Evolutionary conservation across 1,139 yeast genomes (phyloP).

Genomic region (Yamadazyma atmosphaerica): DNA sequence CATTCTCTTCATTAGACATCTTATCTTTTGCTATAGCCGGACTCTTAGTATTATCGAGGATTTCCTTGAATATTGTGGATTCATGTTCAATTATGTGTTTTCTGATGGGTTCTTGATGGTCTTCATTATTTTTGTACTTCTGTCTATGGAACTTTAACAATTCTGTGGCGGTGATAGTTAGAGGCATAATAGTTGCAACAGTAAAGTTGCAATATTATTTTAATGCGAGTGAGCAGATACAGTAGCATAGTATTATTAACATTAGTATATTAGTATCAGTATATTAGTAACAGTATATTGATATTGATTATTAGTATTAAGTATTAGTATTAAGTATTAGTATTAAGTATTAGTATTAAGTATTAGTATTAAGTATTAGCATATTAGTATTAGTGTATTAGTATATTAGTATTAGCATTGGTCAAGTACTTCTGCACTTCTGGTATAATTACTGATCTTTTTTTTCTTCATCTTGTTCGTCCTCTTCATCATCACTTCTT

Average conservation of each 20-base stretch:
- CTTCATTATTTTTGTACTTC: slow-evolving; percentile 6
- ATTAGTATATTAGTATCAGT: slow-evolving; percentile 5
- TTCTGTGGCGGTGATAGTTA: slow-evolving; percentile 15
- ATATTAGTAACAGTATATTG: not conserved
- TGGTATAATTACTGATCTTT: too few species aligned
- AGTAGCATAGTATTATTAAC: too few species aligned
- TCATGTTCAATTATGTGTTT: slow-evolving; percentile 12
- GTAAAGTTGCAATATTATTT: too few species aligned
- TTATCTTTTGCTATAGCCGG: not conserved
- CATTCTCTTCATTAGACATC: too few species aligned
- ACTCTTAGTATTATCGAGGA: not conserved
- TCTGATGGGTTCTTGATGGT: slow-evolving; percentile 4
- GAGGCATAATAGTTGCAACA: too few species aligned
- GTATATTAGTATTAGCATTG: not conserved
- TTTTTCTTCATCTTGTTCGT: slow-evolving; percentile 33
- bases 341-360: not conserved
- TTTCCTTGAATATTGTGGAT: slow-evolving; percentile 1
- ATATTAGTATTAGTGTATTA: not conserved
- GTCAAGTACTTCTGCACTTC: too few species aligned
- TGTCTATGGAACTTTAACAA: slow-evolving; percentile 13
- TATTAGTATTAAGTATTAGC: not conserved
- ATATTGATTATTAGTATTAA: not conserved
- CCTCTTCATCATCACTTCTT: slow-evolving; percentile 84
- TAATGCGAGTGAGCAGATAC: too few species aligned
- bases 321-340: not conserved